phyloP scores from a whole-genome alignment of 2,329 filamentous ascomycete genomes.

The Drechmeria coniospora region DNA sequence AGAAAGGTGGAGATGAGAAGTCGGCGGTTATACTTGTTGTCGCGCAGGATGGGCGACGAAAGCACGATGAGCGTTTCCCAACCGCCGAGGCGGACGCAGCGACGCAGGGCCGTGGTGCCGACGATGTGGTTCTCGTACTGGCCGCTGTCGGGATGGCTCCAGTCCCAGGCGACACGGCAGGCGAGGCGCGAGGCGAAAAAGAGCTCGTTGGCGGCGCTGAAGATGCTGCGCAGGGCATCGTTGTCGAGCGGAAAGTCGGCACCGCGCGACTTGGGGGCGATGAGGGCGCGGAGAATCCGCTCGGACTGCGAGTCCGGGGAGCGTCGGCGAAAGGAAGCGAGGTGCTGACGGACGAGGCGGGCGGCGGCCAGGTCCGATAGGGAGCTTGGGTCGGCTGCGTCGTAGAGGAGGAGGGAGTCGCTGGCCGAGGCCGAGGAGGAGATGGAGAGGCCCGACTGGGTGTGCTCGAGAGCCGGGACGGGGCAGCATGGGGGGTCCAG shows the following conservation, averaged over 20 bases:
- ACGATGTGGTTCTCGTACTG: constrained; percentile 41
- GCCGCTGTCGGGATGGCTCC: constrained; percentile 34
- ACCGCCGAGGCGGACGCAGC: constrained; percentile 27
- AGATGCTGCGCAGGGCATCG: constrained; percentile 39
- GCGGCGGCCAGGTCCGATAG: constrained; percentile 32
- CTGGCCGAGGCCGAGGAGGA: constrained; percentile 20
- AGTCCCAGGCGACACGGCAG: constrained; percentile 46
- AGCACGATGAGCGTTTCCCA: constrained; percentile 49
- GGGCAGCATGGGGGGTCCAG: constrained; percentile 1
- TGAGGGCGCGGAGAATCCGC: constrained; percentile 41
- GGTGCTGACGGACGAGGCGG: constrained; percentile 29
- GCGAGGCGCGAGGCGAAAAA: constrained; percentile 43
- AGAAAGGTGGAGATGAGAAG: constrained; percentile 49
- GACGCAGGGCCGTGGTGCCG: constrained; percentile 45
- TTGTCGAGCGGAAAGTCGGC: constrained; percentile 40
- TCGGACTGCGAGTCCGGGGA: constrained; percentile 35
- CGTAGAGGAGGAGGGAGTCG: constrained; percentile 12
- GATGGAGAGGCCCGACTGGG: constrained; percentile 33
- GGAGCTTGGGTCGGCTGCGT: constrained; percentile 7
- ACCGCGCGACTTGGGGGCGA: constrained; percentile 30
- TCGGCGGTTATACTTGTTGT: constrained; percentile 39
- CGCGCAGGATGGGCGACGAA: constrained; percentile 41
- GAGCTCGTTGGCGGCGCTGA: constrained; percentile 44
- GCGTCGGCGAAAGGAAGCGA: constrained; percentile 27
- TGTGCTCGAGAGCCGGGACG: constrained; percentile 26